Evolutionary conservation across 352 stramenopile species (phyloP), one percentile per base, ranked within the genome.

Genomic region (Pilasporangium apinafurcum): DNA sequence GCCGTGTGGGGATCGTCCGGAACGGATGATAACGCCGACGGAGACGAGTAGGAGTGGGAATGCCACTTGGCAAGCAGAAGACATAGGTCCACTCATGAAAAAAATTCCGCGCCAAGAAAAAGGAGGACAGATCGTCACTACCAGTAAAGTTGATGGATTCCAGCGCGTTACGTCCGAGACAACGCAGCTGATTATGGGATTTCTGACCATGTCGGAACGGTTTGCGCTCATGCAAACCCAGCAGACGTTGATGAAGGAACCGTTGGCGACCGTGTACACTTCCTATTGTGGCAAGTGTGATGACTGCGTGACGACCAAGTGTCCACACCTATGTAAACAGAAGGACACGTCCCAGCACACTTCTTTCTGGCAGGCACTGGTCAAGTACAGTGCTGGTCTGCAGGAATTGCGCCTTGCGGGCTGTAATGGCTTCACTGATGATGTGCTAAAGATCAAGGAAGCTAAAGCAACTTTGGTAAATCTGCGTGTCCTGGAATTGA

Each of bases 281-380:
- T 89, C 79, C 30, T 91, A 72, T 36, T 94, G 82, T 49, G 64
- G 67, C 7, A 30, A 33, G 27, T 91, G 82, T 36, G 48, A 53
- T 5, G 51, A 58, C 21, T 93, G 82, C 49, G n/a, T n/a, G n/a
- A 21, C 29, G 16, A 48, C 36, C 39, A 70, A 69, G 35, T 77
- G 62, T 14, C 57, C 64, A 30, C 68, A 94, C 46, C 45, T 92
- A 18, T 94, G 82, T 49, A 45, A 48, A 5, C n/a, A 24, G 10
- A 56, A 53, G 24, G 53, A 64, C 21, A 68, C 68, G 30, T 31
- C 62, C 29, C 40, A 65, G 34, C 59, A 52, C 0, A 32, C 27
- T 33, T 61, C 46, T 10, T 87, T 86, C 37, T 94, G 79, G 79
- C 51, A 13, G n/a, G 59, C 56, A 12, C 21, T 94, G 43, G 50